Percentiles rank a stretch among this genome's conserved stretches.
These are phyloP conservation scores for Fusarium bactridioides DNA, from an alignment of 2,329 filamentous ascomycete species.

Conservation along the genomic window DNA sequence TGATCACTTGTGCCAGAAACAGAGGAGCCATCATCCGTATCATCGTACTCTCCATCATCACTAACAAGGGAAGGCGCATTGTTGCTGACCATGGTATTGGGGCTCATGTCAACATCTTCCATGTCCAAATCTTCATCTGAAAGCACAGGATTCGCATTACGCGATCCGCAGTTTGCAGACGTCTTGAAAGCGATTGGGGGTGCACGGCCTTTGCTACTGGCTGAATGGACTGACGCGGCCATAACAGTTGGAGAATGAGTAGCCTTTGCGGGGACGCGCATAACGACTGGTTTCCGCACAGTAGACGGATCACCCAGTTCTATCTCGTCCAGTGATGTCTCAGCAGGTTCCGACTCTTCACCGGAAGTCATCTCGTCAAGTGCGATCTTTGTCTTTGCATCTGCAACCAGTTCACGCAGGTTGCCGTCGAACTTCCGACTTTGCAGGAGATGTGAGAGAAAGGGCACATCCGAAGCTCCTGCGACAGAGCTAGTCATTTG, in stretches of 20 bases:
- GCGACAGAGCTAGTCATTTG: slow-evolving; percentile 51
- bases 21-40: slow-evolving; percentile 71
- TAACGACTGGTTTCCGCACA: slow-evolving; percentile 52
- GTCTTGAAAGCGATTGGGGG: slow-evolving; percentile 52
- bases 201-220: slow-evolving; percentile 65
- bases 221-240: slow-evolving; percentile 54
- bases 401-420: slow-evolving; percentile 64
- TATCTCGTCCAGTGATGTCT: slow-evolving; percentile 21
- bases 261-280: slow-evolving; percentile 67
- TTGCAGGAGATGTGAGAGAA: slow-evolving; percentile 72
- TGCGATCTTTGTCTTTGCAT: slow-evolving; percentile 64
- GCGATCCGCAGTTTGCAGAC: slow-evolving; percentile 40
- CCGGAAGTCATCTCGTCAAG: slow-evolving; percentile 60
- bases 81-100: slow-evolving; percentile 74
- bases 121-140: slow-evolving; percentile 61
- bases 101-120: slow-evolving; percentile 69
- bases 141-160: slow-evolving; percentile 33
- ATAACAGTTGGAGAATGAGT: slow-evolving; percentile 59
- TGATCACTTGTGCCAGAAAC: slow-evolving; percentile 65
- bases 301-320: slow-evolving; percentile 21
- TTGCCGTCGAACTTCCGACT: slow-evolving; percentile 68
- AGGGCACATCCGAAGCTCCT: slow-evolving; percentile 66
- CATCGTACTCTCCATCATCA: slow-evolving; percentile 81
- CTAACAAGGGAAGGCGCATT: slow-evolving; percentile 82
- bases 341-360: slow-evolving; percentile 60